Evolutionary conservation across 2,329 filamentous ascomycete genomes (phyloP).

Genomic region (Neopestalotiopsis rosae): DNA sequence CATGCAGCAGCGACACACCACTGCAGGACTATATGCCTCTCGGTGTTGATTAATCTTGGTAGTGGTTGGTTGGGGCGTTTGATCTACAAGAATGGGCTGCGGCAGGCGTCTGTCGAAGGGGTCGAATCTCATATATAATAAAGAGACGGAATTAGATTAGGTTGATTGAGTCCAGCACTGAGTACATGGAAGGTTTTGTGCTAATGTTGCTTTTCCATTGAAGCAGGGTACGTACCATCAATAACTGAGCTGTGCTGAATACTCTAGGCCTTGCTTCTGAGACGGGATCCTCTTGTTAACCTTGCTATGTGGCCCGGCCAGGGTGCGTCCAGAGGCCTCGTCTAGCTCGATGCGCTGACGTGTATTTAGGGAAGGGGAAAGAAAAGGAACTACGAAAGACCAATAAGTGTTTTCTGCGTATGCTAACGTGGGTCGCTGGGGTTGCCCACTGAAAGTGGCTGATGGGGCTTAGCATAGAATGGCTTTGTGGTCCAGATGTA

Average conservation of each 20-base stretch:
- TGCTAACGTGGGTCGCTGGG: too few species aligned
- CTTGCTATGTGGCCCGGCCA: conserved; percentile 14
- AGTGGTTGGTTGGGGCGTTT: conserved; percentile 37
- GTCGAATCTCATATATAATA: conserved; percentile 21
- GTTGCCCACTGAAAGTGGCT: too few species aligned
- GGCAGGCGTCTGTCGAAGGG: conserved; percentile 37
- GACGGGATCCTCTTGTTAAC: conserved; percentile 21
- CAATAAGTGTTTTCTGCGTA: too few species aligned
- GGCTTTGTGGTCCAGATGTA: too few species aligned
- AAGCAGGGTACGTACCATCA: background rate
- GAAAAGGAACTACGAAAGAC: too few species aligned
- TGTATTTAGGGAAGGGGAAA: conserved; percentile 12
- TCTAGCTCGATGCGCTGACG: conserved; percentile 21
- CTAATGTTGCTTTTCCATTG: conserved; percentile 18
- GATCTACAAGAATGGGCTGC: conserved; percentile 35
- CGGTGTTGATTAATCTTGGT: conserved; percentile 16
- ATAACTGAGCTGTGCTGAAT: conserved; percentile 13
- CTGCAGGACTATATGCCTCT: conserved; percentile 6
- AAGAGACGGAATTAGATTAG: conserved; percentile 35
- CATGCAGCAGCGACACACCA: conserved; percentile 14
- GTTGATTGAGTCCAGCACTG: conserved; percentile 20
- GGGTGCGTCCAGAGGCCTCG: conserved; percentile 4
- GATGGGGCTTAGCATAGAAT: too few species aligned
- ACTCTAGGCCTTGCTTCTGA: conserved; percentile 15
- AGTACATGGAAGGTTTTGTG: background rate